These are phyloP conservation scores for Fraxinus albicans DNA, from an alignment of 305 asterid species.

Conservation along the genomic window DNA sequence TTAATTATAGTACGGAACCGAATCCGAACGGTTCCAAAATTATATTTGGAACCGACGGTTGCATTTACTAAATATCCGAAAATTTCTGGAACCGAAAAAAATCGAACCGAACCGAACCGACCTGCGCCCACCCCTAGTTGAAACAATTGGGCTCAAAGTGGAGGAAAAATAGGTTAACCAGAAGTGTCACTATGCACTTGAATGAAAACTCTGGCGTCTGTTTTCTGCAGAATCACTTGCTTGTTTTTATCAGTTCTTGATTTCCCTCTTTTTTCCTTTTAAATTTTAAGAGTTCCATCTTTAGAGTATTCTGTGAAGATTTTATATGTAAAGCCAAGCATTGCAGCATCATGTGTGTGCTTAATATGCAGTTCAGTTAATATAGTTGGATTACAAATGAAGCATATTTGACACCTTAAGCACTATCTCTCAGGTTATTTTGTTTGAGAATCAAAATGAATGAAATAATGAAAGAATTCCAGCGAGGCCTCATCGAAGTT, in stretches of 20 bases:
- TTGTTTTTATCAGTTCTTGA: background rate
- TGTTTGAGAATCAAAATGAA: constrained; percentile 40
- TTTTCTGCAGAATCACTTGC: background rate
- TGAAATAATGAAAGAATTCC: constrained; percentile 49
- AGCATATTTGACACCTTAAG: background rate
- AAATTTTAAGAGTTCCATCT: background rate
- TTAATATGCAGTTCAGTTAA: background rate
- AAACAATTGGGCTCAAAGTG: background rate
- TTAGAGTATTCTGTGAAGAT: background rate
- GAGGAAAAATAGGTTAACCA: background rate
- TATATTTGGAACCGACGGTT: too few species aligned
- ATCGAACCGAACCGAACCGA: too few species aligned
- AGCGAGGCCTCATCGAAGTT: constrained; percentile 52
- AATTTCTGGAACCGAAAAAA: too few species aligned
- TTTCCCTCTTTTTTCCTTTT: background rate
- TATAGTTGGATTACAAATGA: background rate
- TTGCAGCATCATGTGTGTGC: background rate
- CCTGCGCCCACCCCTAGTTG: too few species aligned
- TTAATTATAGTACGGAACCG: too few species aligned
- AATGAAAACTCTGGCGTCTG: background rate
- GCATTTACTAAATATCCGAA: too few species aligned
- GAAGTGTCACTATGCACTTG: background rate
- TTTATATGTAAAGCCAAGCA: background rate
- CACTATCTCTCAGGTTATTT: background rate
- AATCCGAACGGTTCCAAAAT: too few species aligned